Base-by-base conservation (phyloP, 1,139 yeast species). In the Lipomyces yarrowii region DNA sequence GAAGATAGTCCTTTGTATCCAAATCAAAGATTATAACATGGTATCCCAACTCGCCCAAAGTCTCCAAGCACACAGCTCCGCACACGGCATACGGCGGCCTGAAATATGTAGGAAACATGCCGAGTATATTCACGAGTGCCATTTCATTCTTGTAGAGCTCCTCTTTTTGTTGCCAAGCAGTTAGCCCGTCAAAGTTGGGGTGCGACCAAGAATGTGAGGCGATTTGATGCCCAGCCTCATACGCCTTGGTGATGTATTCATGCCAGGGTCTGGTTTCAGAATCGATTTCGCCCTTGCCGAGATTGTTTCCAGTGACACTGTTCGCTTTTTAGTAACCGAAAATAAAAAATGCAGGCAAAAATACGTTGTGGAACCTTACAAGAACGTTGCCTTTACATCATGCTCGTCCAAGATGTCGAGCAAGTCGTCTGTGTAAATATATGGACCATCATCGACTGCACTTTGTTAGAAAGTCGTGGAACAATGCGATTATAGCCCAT, bases 151-250 rank as follows among this genome's bases (percentile, higher is more conserved):
- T 62, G 39, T 46, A 55, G 21, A 65, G 58, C 48, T 65, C 64
- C 21, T 33, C 30, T 21, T 51, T 56, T 59, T 55, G 57, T 33
- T 60, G 55, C 53, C 54, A 42, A 3, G 62, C 46, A 4, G n/a
- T 42, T 3, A 65, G 39, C 3, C 15, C 15, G 26, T 54, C 56
- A n/a, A 63, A 61, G 39, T 60, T 53, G 2, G 68, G 55, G 39
- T 65, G 67, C 11, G 68, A 60, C 68, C 68, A 65, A 21, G 66
- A 52, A 23, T 63, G 66, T 30, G 67, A 64, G 13, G 66, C 67
- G 23, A 64, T 59, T 46, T 64, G 67, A 33, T 64, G 67, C 30
- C 67, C 67, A 8, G 35, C 63, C 7, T n/a, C 37, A 42, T 60
- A 59, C 11, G 61, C 62, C 33, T 56, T 63, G 23, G 21, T 3